Conservation (phyloP, 306 rosid species). For the Medicago lupulina region DNA sequence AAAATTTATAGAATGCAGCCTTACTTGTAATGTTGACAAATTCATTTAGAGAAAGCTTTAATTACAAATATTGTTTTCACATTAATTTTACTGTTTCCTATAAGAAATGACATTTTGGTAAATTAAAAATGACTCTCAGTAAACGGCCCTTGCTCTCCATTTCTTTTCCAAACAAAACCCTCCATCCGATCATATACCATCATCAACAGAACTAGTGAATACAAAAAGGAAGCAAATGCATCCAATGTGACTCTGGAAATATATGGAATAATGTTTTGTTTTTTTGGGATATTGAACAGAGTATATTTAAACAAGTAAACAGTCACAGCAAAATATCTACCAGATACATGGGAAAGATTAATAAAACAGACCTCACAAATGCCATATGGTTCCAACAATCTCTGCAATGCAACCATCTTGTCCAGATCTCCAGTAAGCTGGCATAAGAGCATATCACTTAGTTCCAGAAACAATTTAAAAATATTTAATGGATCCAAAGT, state of each 20-base stretch:
- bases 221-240: constrained; percentile 16
- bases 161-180: not conserved
- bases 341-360: constrained; percentile 24
- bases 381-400: constrained; percentile 82
- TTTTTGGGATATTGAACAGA: not conserved
- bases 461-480: constrained; percentile 18
- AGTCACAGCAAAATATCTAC: constrained; percentile 23
- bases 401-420: constrained; percentile 93
- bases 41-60: constrained; percentile 15
- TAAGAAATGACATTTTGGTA: not conserved
- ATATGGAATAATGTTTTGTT: not conserved
- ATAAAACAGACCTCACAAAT: constrained; percentile 82
- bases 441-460: constrained; percentile 36
- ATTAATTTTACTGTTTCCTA: not conserved
- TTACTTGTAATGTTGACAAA: constrained; percentile 4
- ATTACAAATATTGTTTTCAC: not conserved
- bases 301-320: not conserved
- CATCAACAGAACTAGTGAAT: not conserved
- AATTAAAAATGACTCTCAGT: not conserved
- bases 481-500: constrained; percentile 9
- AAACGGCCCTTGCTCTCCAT: not conserved
- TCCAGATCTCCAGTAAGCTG: constrained; percentile 87
- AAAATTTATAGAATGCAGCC: not conserved
- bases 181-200: not conserved
- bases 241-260: not conserved